Evolutionary conservation across 305 asterid species (phyloP).

Genomic region (Fraxinus albicans): DNA sequence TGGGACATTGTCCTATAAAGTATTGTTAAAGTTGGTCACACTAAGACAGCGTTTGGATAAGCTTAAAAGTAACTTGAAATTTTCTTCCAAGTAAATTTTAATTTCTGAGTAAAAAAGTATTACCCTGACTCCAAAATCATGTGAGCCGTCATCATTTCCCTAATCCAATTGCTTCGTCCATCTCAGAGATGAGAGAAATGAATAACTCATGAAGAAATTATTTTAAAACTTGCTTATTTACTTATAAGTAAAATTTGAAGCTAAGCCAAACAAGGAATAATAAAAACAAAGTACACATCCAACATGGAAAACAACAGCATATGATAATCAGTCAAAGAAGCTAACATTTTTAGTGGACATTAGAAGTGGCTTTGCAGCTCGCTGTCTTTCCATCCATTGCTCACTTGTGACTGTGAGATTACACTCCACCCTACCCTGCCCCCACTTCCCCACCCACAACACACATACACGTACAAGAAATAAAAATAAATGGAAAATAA

Average conservation of each 20-base stretch:
- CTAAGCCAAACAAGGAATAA: not conserved
- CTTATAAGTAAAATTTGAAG: not conserved
- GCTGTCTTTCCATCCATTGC: not conserved
- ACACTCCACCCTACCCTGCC: not conserved
- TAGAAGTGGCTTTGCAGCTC: slow-evolving; percentile 4
- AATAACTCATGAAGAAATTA: not conserved
- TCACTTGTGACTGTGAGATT: not conserved
- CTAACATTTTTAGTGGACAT: not conserved
- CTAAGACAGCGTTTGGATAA: not conserved
- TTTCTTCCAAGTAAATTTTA: not conserved
- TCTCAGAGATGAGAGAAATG: not conserved
- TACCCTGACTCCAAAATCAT: not conserved
- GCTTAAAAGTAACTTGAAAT: not conserved
- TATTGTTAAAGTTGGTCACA: not conserved
- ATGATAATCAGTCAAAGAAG: not conserved
- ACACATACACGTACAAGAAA: not conserved
- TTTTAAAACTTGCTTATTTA: not conserved
- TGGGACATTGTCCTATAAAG: slow-evolving; percentile 32
- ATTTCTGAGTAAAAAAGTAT: not conserved
- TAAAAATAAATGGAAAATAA: not conserved
- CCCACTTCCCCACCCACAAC: not conserved
- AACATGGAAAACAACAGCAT: not conserved
- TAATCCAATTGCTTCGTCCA: not conserved
- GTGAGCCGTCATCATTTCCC: not conserved
- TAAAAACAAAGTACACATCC: not conserved